Evolutionary conservation across 768 basidiomycete species (phyloP).

Genomic region (Amanita muscaria): DNA sequence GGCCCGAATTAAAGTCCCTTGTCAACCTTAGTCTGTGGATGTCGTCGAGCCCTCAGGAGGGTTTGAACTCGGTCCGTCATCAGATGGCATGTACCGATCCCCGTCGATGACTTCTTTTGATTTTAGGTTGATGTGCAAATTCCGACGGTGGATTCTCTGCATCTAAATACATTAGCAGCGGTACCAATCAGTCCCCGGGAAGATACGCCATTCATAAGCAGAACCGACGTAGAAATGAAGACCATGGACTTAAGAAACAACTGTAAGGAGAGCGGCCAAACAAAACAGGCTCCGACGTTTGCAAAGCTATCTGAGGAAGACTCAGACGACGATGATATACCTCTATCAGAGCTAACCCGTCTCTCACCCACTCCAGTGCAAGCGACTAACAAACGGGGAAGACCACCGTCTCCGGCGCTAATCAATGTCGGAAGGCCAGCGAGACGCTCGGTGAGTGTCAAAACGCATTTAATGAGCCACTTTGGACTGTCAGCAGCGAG

Average conservation of each 20-base stretch:
- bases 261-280: not conserved
- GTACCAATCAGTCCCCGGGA: not conserved
- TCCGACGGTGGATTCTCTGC: slow-evolving; percentile 3
- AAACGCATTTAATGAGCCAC: not conserved
- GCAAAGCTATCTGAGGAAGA: slow-evolving; percentile 12
- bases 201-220: not conserved
- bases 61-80: slow-evolving; percentile 6
- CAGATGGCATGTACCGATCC: not conserved
- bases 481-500: not conserved
- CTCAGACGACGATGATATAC: slow-evolving; percentile 18
- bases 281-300: slow-evolving; percentile 5
- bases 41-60: slow-evolving; percentile 24
- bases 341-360: slow-evolving; percentile 16
- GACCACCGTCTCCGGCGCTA: slow-evolving; percentile 10
- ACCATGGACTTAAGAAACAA: not conserved
- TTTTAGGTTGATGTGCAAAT: slow-evolving; percentile 5
- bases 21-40: slow-evolving; percentile 32
- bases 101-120: not conserved
- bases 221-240: not conserved
- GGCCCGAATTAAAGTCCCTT: slow-evolving; percentile 24
- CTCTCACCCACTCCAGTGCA: slow-evolving; percentile 8
- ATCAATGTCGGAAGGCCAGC: not conserved
- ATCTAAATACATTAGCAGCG: not conserved
- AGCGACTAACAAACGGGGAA: slow-evolving; percentile 12
- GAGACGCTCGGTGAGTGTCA: slow-evolving; percentile 1